Conservation (phyloP, 2,329 filamentous ascomycete species). For the Didymella arachidicola region DNA sequence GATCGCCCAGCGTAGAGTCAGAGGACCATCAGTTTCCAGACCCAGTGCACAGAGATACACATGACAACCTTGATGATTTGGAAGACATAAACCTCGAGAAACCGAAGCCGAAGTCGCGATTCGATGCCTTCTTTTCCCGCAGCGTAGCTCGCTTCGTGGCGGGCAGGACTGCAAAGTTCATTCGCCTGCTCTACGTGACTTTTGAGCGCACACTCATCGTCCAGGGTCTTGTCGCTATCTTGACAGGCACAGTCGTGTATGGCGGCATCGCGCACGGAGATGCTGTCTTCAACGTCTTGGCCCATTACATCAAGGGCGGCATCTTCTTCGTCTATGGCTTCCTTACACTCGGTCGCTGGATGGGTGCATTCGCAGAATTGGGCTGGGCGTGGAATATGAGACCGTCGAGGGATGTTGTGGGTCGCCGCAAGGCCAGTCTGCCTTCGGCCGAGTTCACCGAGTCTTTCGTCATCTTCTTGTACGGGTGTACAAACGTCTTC, state of each 20-base stretch:
- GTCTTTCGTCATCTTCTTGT: constrained; percentile 87
- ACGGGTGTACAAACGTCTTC: constrained; percentile 89
- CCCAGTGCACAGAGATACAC: constrained; percentile 47
- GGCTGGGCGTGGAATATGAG: constrained; percentile 97
- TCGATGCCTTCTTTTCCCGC: constrained; percentile 59
- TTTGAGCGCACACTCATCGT: constrained; percentile 80
- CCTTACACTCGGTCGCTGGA: constrained; percentile 86
- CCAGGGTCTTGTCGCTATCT: constrained; percentile 76
- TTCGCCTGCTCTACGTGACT: constrained; percentile 69
- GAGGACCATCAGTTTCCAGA: constrained; percentile 48
- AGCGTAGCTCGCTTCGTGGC: constrained; percentile 64
- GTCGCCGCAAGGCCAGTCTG: constrained; percentile 67
- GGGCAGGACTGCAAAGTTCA: constrained; percentile 62
- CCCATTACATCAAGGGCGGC: constrained; percentile 92
- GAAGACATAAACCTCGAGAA: constrained; percentile 58
- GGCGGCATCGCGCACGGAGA: constrained; percentile 79
- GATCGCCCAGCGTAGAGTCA: constrained; percentile 66
- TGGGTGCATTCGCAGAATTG: constrained; percentile 86
- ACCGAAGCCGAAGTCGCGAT: constrained; percentile 56
- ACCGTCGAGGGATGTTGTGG: constrained; percentile 64
- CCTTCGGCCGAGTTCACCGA: constrained; percentile 89
- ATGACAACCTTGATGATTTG: constrained; percentile 55
- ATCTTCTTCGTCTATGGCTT: constrained; percentile 95
- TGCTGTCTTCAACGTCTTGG: constrained; percentile 81
- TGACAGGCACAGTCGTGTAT: constrained; percentile 77